Percentiles rank a stretch among this genome's conserved stretches.
phyloP scores from a whole-genome alignment of 1,139 yeast genomes.

The Suhomyces wounanorum region DNA sequence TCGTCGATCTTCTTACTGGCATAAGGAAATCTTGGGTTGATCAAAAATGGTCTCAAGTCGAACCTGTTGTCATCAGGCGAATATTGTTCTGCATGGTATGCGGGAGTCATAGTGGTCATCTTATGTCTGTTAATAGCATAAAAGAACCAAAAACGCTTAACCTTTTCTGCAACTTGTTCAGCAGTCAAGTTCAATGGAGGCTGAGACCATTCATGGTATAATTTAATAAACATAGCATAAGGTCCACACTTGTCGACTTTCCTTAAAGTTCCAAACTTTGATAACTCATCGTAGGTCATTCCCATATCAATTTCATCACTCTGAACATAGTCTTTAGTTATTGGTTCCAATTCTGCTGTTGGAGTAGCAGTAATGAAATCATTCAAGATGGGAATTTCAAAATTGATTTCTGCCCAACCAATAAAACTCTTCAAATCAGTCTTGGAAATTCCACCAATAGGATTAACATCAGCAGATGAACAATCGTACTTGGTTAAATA shows the following conservation, averaged over 20 bases:
- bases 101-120: slow-evolving; percentile 94
- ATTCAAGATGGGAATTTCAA: slow-evolving; percentile 72
- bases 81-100: slow-evolving; percentile 96
- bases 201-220: slow-evolving; percentile 92
- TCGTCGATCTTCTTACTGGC: slow-evolving; percentile 87
- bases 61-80: slow-evolving; percentile 97
- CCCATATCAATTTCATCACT: slow-evolving; percentile 99
- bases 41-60: slow-evolving; percentile 90
- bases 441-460: slow-evolving; percentile 96
- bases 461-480: slow-evolving; percentile 94
- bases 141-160: slow-evolving; percentile 86
- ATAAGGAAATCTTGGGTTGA: slow-evolving; percentile 88
- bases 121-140: slow-evolving; percentile 96
- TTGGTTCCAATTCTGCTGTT: slow-evolving; percentile 97
- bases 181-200: slow-evolving; percentile 66
- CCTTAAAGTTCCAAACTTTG: slow-evolving; percentile 87
- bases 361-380: slow-evolving; percentile 90
- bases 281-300: slow-evolving; percentile 90
- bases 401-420: slow-evolving; percentile 68
- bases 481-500: slow-evolving; percentile 96
- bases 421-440: slow-evolving; percentile 87
- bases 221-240: slow-evolving; percentile 84
- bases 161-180: slow-evolving; percentile 85
- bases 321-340: slow-evolving; percentile 86
- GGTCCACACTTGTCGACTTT: slow-evolving; percentile 97